Evolutionary conservation across 768 basidiomycete genomes (phyloP), one percentile per base, ranked within the genome.

Genomic region (Auricularia sp.): DNA sequence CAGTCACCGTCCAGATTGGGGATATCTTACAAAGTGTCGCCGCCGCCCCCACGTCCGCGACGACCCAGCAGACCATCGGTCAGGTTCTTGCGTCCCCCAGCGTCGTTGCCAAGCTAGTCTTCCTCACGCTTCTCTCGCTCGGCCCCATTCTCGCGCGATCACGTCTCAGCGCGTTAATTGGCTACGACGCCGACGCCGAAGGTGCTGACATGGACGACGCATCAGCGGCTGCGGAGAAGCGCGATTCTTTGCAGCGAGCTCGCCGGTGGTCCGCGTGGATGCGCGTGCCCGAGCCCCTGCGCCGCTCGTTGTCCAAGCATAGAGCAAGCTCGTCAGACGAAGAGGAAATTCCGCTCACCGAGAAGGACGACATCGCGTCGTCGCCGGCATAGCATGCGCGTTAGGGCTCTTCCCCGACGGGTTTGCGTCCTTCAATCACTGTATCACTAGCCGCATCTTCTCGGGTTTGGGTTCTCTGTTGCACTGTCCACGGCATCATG

Each of bases 1-100:
- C 91, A 35, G 92, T 94, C 64, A 93, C 92, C 68, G 93, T 91
- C 73, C 90, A 91, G 80, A 89, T 92, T 69, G 91, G 91, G 21
- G 91, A 93, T 73, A 90, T 93, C 47, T 82, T 93, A 7, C 91
- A 93, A 74, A 90, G 89, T 0, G 84, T 93, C 34, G 88, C 89
- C 23, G 14, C 85, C 85, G 16, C 83, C 84, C 3, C 86, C 86
- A 10, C 69, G n/a, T 39, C 67, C 4, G 36, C 64, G 34, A 62
- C 87, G 5, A 82, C 84, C 18, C 80, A 87, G 61, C 85, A 91
- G 73, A 88, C 88, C 14, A 82, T 98, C n/a, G 87, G 91, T 56
- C 88, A 87, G 23, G 75, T 98, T n/a, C 76, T 98, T 21, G 79
- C 88, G 47, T 90, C 91, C 11, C 94, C 93, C 2, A 81, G 85